Evolutionary conservation across 495 filamentous ascomycete genomes (phyloP).

Genomic region (Neurospora intermedia): DNA sequence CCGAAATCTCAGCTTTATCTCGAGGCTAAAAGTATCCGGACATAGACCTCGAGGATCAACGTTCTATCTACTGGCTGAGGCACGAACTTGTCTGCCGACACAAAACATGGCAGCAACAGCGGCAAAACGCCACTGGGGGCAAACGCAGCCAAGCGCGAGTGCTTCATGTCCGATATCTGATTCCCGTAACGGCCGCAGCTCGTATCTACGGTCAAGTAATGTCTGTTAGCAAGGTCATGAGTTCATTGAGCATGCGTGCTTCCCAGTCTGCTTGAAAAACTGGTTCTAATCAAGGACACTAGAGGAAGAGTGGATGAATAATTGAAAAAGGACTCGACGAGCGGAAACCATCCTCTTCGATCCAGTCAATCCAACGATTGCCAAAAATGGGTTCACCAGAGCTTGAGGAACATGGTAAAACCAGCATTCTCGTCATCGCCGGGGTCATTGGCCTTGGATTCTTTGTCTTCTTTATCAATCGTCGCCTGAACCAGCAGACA

Average conservation of each 20-base stretch:
- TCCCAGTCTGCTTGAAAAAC: not conserved
- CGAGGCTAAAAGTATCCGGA: not conserved
- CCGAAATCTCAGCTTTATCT: not conserved
- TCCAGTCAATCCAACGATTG: not conserved
- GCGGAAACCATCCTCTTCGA: not conserved
- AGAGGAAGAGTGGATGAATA: not conserved
- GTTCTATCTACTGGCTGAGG: not conserved
- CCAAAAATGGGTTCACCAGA: slow-evolving; percentile 9
- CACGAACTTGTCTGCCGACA: not conserved
- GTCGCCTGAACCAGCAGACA: slow-evolving; percentile 7
- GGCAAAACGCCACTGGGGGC: not conserved
- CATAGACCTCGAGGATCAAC: not conserved
- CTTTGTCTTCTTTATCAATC: slow-evolving; percentile 6
- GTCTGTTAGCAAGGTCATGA: slow-evolving; percentile 9
- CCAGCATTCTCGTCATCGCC: slow-evolving; percentile 8
- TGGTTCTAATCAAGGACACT: not conserved
- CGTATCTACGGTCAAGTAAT: not conserved
- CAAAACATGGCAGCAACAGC: not conserved
- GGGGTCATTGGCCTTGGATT: slow-evolving; percentile 10
- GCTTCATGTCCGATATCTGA: not conserved
- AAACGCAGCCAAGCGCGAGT: not conserved
- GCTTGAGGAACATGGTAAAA: slow-evolving; percentile 3
- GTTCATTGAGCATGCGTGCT: slow-evolving; percentile 13
- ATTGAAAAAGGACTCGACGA: not conserved
- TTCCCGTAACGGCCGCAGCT: not conserved